These are phyloP conservation scores for Diaporthe helianthi DNA, from an alignment of 2,329 filamentous ascomycete species.

Conservation along the genomic window DNA sequence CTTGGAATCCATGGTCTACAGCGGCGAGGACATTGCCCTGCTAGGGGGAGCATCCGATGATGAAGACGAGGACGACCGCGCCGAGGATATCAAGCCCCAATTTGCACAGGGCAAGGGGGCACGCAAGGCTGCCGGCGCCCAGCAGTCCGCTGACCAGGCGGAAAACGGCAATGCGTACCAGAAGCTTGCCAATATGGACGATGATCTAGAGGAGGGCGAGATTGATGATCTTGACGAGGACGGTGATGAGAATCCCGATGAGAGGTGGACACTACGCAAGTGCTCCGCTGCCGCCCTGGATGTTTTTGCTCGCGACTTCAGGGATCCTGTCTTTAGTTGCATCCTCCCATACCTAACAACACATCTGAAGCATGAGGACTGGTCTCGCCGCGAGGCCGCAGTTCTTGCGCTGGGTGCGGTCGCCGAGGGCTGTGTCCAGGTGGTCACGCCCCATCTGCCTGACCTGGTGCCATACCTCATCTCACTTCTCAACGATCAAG, in stretches of 20 bases:
- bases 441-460: constrained; percentile 87
- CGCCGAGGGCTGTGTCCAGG: constrained; percentile 90
- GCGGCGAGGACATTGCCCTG: constrained; percentile 87
- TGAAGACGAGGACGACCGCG: constrained; percentile 88
- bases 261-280: constrained; percentile 94
- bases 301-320: constrained; percentile 90
- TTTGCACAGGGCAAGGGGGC: constrained; percentile 78
- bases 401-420: constrained; percentile 94
- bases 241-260: constrained; percentile 84
- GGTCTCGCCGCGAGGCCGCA: constrained; percentile 91
- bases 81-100: constrained; percentile 88
- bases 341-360: constrained; percentile 92
- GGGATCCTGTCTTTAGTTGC: constrained; percentile 84
- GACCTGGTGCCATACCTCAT: constrained; percentile 91
- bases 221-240: constrained; percentile 77
- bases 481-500: constrained; percentile 79
- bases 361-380: constrained; percentile 86
- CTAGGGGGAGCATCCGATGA: constrained; percentile 87
- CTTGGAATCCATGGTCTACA: constrained; percentile 94
- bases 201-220: constrained; percentile 87
- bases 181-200: constrained; percentile 67
- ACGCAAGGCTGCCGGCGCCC: constrained; percentile 61
- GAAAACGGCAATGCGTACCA: constrained; percentile 63
- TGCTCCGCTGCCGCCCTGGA: constrained; percentile 96
- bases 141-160: constrained; percentile 57